Conservation (phyloP, 768 basidiomycete species). For the Tremella yokohamensis region DNA sequence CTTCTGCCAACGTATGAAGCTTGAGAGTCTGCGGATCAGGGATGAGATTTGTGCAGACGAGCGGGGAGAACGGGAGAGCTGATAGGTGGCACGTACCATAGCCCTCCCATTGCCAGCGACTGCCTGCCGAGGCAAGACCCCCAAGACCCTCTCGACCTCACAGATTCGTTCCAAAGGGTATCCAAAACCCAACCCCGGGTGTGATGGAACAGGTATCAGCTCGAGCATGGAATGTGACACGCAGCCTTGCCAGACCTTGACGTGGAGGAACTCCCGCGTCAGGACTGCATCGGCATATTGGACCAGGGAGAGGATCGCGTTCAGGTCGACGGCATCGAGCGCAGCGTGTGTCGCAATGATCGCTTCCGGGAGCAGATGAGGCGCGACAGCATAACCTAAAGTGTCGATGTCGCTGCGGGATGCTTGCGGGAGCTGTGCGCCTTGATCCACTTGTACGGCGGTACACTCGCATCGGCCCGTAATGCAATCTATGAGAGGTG, state of each 20-base stretch:
- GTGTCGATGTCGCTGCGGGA: too few species aligned
- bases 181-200: neutral
- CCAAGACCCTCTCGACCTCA: too few species aligned
- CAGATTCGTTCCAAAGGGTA: slow-evolving; percentile 8
- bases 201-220: too few species aligned
- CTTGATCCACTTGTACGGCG: neutral
- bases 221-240: neutral
- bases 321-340: neutral
- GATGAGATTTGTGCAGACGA: too few species aligned
- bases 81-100: too few species aligned
- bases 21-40: too few species aligned
- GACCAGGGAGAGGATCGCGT: neutral
- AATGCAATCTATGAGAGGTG: slow-evolving; percentile 1
- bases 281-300: slow-evolving; percentile 3
- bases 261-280: neutral
- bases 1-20: too few species aligned
- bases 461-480: neutral
- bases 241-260: slow-evolving; percentile 7
- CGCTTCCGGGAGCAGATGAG: too few species aligned
- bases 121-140: too few species aligned
- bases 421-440: neutral
- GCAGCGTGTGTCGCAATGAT: neutral
- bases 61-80: too few species aligned
- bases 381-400: too few species aligned
- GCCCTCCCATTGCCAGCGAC: too few species aligned